phyloP scores from a whole-genome alignment of 768 basidiomycete species.

The Atractiella rhizophila region DNA sequence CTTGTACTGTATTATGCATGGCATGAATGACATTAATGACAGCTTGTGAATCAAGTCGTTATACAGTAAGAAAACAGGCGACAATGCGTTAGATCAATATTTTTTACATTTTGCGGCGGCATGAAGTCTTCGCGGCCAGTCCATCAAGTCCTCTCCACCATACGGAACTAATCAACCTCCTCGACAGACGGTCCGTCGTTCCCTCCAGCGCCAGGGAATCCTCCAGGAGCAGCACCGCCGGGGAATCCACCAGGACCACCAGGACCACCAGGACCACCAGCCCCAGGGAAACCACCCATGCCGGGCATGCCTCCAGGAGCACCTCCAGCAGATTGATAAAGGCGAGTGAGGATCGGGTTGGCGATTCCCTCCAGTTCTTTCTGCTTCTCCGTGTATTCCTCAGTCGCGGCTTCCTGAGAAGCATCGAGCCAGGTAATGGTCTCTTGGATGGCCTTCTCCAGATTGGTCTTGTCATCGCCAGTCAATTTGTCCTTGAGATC shows the following conservation, averaged over 20 bases:
- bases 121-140: no score
- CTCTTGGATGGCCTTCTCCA: slow-evolving; percentile 56
- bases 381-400: slow-evolving; percentile 76
- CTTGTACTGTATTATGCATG: no score
- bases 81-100: no score
- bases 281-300: slow-evolving; percentile 30
- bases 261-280: slow-evolving; percentile 30
- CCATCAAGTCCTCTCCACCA: no score
- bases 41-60: no score
- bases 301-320: not conserved
- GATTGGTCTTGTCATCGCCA: slow-evolving; percentile 54
- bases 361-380: slow-evolving; percentile 74
- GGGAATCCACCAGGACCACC: slow-evolving; percentile 49
- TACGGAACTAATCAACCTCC: slow-evolving; percentile 5
- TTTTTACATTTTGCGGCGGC: no score
- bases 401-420: slow-evolving; percentile 72
- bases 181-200: slow-evolving; percentile 29
- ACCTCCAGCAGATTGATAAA: slow-evolving; percentile 35
- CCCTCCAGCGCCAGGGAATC: slow-evolving; percentile 18
- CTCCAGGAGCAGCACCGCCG: slow-evolving; percentile 28
- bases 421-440: slow-evolving; percentile 55
- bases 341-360: slow-evolving; percentile 42
- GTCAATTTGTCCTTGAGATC: slow-evolving; percentile 75
- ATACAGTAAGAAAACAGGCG: no score
- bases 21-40: no score